A percentile compares a stretch with the other conserved stretches of the same genome.
These are phyloP conservation scores for Dactylonectria estremocensis DNA, from an alignment of 2,329 filamentous ascomycete species.

Conservation along the genomic window DNA sequence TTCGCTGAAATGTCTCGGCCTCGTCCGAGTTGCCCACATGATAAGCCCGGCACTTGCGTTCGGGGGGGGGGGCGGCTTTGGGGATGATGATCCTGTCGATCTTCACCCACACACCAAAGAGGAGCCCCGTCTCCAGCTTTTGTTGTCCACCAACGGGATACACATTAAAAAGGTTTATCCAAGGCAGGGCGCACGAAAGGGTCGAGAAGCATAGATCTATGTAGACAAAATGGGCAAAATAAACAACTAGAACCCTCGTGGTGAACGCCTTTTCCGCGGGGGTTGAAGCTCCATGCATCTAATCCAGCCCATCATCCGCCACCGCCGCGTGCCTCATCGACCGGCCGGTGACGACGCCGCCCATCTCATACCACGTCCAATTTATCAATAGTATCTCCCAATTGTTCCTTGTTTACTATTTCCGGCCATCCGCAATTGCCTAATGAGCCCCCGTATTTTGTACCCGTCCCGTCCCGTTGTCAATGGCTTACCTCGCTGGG, in stretches of 20 bases:
- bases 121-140: too few relatives aligned
- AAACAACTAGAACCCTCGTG: too few relatives aligned
- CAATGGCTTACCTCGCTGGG: not conserved
- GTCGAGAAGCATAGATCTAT: too few relatives aligned
- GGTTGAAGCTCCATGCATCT: too few relatives aligned
- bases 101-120: too few relatives aligned
- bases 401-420: not conserved
- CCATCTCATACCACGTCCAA: not conserved
- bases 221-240: too few relatives aligned
- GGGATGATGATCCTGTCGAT: too few relatives aligned
- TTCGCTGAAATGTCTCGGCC: slow-evolving; percentile 3
- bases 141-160: too few relatives aligned
- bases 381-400: not conserved
- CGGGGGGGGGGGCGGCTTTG: not conserved
- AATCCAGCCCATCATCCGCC: too few relatives aligned
- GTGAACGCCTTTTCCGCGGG: too few relatives aligned
- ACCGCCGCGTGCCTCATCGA: not conserved
- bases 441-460: not conserved
- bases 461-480: not conserved
- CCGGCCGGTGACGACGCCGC: not conserved
- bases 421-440: not conserved
- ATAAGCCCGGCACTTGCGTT: slow-evolving; percentile 6
- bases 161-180: too few relatives aligned
- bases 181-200: too few relatives aligned
- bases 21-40: slow-evolving; percentile 10